phyloP scores from a whole-genome alignment of 768 basidiomycete genomes.

The Leccinum olivaceopallidum region DNA sequence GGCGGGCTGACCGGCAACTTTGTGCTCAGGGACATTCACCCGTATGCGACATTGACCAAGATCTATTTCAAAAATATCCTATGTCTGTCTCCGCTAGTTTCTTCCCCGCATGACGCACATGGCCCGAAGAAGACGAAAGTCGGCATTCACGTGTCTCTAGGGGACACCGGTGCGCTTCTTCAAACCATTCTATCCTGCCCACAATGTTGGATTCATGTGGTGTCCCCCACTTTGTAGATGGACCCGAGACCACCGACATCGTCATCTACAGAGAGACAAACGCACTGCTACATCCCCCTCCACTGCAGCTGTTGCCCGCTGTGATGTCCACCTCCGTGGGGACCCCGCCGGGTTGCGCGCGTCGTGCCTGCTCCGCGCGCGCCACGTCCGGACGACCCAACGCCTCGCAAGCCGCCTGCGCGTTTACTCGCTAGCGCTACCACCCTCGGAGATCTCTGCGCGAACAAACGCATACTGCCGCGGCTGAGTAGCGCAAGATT shows the following conservation, averaged over 20 bases:
- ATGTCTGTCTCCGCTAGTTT: conserved; percentile 46
- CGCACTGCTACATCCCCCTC: conserved; percentile 11
- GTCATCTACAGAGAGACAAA: conserved; percentile 49
- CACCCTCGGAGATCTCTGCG: conserved; percentile 18
- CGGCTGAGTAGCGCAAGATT: conserved; percentile 7
- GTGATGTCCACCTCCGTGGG: conserved; percentile 22
- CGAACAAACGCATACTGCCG: conserved; percentile 25
- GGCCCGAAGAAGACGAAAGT: conserved; percentile 39
- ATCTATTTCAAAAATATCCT: conserved; percentile 74
- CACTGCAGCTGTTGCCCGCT: conserved; percentile 11
- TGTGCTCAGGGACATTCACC: conserved; percentile 63
- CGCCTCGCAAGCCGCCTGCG: conserved; percentile 65
- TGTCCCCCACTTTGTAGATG: conserved; percentile 40
- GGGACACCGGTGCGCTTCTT: conserved; percentile 53
- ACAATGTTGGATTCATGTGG: neutral
- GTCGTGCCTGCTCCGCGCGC: conserved; percentile 44
- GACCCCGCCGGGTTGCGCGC: conserved; percentile 49
- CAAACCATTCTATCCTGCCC: neutral
- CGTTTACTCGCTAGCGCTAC: conserved; percentile 19
- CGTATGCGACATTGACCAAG: conserved; percentile 57
- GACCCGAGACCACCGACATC: conserved; percentile 69
- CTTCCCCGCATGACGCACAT: conserved; percentile 22
- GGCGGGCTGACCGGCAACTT: neutral
- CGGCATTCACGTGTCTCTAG: conserved; percentile 68
- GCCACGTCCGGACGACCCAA: conserved; percentile 78